Evolutionary conservation across 2,329 filamentous ascomycete species (phyloP), one percentile per base, ranked within the genome.

Genomic region (Penicillium nordicum): DNA sequence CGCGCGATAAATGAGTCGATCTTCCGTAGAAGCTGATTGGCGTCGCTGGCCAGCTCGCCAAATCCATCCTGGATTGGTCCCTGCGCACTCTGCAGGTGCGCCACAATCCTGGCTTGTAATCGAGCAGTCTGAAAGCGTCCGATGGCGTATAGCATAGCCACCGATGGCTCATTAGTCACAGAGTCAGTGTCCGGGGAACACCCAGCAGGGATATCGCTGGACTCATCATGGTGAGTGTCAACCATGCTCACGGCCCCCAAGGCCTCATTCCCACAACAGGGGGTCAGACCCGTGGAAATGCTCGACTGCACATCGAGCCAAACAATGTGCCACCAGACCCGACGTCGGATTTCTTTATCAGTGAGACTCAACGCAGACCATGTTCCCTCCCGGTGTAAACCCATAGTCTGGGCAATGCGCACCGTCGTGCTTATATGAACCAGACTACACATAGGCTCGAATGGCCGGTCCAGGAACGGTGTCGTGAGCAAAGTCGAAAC

Each of bases 241-340:
- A 45, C 18, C 43, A 45, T 45, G 18, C 43, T 10, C 29, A 45
- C 29, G 11, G 43, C 18, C 11, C 32, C 43, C 29, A 21, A 32
- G 7, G n/a, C 7, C n/a, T 45, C 43, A 2, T 32, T 45, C 18
- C 41, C 53, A 8, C 55, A 63, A 30, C 55, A 62, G 3, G 53
- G 38, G 10, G 63, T 55, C 25, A 65, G 47, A 12, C 63, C 63
- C 18, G 50, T 65, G n/a, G 56, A 46, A 11, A 66, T 42, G 40
- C 60, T 66, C 4, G 51, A 53, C 41, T 64, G 64, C 8, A 66
- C 45, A 52, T 66, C 64, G 8, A 66, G 18, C 60, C 55, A 66
- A 36, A 64, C 43, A 27, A 66, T 47, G 18, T 63, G 60, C 60
- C 62, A 64, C 63, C 64, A 66, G 10, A 61, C 30, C 9, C 53